phyloP scores from a whole-genome alignment of 1,139 yeast species.

The Hyphopichia fennica region DNA sequence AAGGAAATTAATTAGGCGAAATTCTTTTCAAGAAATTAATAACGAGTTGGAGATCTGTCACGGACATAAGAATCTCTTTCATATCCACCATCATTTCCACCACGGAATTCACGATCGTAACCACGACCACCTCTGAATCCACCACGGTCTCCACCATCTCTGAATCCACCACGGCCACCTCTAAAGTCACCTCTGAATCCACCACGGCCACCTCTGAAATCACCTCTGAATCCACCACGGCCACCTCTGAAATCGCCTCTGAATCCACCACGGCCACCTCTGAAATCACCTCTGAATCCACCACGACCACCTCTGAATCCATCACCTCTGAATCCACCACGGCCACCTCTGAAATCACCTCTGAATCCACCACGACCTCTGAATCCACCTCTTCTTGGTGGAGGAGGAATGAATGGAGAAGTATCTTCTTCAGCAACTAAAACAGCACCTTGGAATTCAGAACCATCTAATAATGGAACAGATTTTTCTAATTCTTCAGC shows the following conservation, averaged over 20 bases:
- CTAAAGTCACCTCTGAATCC: conserved; percentile 21
- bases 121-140: conserved; percentile 42
- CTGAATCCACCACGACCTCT: conserved; percentile 40
- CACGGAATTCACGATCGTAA: conserved; percentile 33
- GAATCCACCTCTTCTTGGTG: conserved; percentile 56
- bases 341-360: conserved; percentile 30
- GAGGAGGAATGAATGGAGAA: conserved; percentile 71
- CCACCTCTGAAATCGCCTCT: conserved; percentile 33
- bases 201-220: conserved; percentile 37
- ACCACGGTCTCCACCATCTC: conserved; percentile 27
- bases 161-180: conserved; percentile 30
- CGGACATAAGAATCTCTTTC: conserved; percentile 46
- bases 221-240: conserved; percentile 33
- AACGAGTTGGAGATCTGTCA: conserved; percentile 52
- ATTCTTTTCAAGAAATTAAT: conserved; percentile 16
- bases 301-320: conserved; percentile 43
- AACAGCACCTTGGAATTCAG: conserved; percentile 67
- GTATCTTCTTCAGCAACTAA: conserved; percentile 78
- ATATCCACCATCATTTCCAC: conserved; percentile 30
- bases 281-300: conserved; percentile 30
- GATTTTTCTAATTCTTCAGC: conserved; percentile 75
- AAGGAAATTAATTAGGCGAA: neutral
- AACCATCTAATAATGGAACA: conserved; percentile 65
- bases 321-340: conserved; percentile 34
- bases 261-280: conserved; percentile 42